Evolutionary conservation across 164 flowering plant genomes (phyloP).

Genomic region (Amborella trichopoda): DNA sequence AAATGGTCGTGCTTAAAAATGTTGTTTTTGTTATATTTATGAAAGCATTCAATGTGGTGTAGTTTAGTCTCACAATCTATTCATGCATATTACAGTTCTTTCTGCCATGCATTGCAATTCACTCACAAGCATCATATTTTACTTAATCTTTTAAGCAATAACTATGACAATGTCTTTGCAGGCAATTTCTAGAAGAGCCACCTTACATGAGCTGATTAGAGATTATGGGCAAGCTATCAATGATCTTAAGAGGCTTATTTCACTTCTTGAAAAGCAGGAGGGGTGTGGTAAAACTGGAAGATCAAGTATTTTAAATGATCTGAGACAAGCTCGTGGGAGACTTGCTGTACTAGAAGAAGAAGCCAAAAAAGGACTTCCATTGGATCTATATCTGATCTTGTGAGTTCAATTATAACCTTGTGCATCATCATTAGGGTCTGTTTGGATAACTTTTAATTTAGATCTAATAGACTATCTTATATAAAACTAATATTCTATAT

Average conservation of each 20-base stretch:
- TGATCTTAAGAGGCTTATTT: slow-evolving; percentile 54
- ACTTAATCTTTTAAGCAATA: slow-evolving; percentile 1
- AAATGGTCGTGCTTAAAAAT: too few species aligned
- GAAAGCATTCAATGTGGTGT: too few species aligned
- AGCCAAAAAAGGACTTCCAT: slow-evolving; percentile 45
- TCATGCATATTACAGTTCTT: too few species aligned
- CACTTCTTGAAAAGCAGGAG: slow-evolving; percentile 45
- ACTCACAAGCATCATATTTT: not conserved
- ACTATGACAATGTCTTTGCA: slow-evolving; percentile 16
- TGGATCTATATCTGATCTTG: slow-evolving; percentile 79
- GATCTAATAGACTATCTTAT: too few species aligned
- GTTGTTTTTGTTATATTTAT: too few species aligned
- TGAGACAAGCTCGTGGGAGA: slow-evolving; percentile 40
- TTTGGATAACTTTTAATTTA: too few species aligned
- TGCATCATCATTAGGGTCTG: too few species aligned
- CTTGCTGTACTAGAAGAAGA: slow-evolving; percentile 50
- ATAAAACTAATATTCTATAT: too few species aligned
- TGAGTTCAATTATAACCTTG: slow-evolving; percentile 26
- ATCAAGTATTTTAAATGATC: slow-evolving; percentile 24
- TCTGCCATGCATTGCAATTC: too few species aligned
- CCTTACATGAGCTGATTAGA: slow-evolving; percentile 78
- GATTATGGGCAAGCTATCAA: slow-evolving; percentile 71
- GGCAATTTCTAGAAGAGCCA: slow-evolving; percentile 92
- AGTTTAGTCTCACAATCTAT: too few species aligned
- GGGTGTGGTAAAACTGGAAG: slow-evolving; percentile 21